Conservation (phyloP, 148 eudicot genomes). For the Fagopyrum tataricum region DNA sequence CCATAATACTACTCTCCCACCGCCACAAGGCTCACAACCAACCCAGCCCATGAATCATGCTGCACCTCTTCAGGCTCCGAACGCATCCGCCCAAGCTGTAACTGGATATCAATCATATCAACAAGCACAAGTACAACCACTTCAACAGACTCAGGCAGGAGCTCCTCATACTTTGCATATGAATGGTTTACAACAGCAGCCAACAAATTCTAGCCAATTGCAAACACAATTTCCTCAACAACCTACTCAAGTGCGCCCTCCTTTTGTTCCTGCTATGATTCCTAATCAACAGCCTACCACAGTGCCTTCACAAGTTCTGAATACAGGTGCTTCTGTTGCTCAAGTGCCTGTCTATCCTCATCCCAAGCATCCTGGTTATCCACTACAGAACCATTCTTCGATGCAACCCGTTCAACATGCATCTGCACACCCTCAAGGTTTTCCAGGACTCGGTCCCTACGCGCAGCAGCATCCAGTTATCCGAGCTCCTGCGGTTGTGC, state of each 20-base stretch:
- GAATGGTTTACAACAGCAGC: constrained; percentile 36
- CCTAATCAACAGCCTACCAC: constrained; percentile 41
- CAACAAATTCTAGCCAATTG: constrained; percentile 35
- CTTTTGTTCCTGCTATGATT: constrained; percentile 36
- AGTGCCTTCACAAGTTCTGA: constrained; percentile 45
- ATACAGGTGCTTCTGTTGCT: constrained; percentile 30
- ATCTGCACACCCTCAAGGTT: constrained; percentile 31
- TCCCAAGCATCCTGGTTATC: constrained; percentile 46
- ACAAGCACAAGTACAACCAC: constrained; percentile 39
- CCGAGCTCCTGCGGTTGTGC: constrained; percentile 40
- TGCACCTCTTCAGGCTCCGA: constrained; percentile 39
- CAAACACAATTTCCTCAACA: constrained; percentile 57
- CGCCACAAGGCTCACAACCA: constrained; percentile 24
- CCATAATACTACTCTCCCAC: constrained; percentile 14
- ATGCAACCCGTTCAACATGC: constrained; percentile 49
- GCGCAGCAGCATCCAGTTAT: constrained; percentile 40
- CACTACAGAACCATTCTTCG: constrained; percentile 48
- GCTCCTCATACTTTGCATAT: constrained; percentile 33
- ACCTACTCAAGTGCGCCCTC: constrained; percentile 45
- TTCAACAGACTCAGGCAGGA: constrained; percentile 45
- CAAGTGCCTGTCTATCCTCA: constrained; percentile 39
- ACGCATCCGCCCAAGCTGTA: constrained; percentile 24
- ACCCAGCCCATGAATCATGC: constrained; percentile 22
- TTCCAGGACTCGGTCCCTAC: constrained; percentile 19
- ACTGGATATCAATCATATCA: constrained; percentile 43